Base-by-base conservation (phyloP, 2,329 filamentous ascomycete genomes). In the Monosporascus sp. region DNA sequence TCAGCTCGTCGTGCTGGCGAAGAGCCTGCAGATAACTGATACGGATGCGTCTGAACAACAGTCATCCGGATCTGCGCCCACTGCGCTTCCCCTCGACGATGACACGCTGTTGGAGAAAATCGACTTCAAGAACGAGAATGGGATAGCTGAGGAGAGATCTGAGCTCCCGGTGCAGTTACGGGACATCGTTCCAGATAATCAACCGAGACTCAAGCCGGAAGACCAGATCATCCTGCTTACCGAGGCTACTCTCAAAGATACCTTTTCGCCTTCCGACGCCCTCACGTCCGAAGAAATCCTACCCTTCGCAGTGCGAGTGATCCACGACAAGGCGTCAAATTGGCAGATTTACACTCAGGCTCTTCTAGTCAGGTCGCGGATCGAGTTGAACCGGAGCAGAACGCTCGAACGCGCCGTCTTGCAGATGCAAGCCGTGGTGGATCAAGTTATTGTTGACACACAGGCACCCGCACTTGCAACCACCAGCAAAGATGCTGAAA, bases 301-400 rank as follows among this genome's bases (percentile, higher is more conserved):
- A 1, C 94, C 94, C 0, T 99, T 93, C 67, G 94, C 94, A 1
- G 87, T 86, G 2, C 84, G 94, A 41, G 94, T 97, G 0, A 78
- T 99, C 1, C 82, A 88, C 8, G 91, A 94, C 56, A 92, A 93
- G 61, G 88, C 88, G 46, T 93, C 91, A 1, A 99, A 97, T 70
- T 99, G 94, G 94, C 94, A 97, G 69, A 87, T 97, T 37, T 97
- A 97, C 68, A 97, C 94, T 0, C 92, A 97, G 67, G 94, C 91
- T 0, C 77, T 99, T 8, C 78, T 99, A 0, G 89, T 97, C 2
- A 82, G 94, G 45, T 96, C 90, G 55, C 81, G 94, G 17, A 93
- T 97, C 51, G 94, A 99, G 70, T 80, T 92, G 0, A 92, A 95
- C 71, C 83, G 85, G 51, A 90, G 92, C 51, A 81, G 93, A 51